A percentile compares a stretch with the other conserved stretches of the same genome.
Evolutionary conservation across 2,329 filamentous ascomycete species (phyloP).

Genomic region (Tolypocladium ophioglossoides): DNA sequence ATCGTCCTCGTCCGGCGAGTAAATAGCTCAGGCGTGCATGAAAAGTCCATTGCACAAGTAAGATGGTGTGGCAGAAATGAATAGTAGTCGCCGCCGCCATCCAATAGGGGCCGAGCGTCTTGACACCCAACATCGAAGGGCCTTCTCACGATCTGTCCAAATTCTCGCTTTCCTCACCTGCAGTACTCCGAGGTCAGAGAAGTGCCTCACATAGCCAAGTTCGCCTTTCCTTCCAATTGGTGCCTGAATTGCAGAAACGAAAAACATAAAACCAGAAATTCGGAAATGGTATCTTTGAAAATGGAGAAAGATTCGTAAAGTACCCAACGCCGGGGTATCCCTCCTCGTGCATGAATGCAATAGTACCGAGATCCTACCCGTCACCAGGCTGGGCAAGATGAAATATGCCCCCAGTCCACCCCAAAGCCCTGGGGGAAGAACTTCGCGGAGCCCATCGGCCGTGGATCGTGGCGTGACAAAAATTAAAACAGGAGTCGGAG

Average conservation of each 20-base stretch:
- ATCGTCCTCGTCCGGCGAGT: background rate
- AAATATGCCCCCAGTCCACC: background rate
- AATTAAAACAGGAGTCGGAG: conserved; percentile 2
- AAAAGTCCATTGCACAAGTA: background rate
- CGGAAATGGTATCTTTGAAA: background rate
- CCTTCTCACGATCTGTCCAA: background rate
- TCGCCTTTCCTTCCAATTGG: background rate
- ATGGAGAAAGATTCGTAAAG: background rate
- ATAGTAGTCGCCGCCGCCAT: background rate
- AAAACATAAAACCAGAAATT: background rate
- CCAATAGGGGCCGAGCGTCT: background rate
- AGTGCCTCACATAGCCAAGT: background rate
- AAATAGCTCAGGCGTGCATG: background rate
- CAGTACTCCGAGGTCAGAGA: no score
- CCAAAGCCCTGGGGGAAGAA: background rate
- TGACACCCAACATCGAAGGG: background rate
- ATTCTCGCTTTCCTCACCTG: background rate
- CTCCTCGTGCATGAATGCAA: background rate
- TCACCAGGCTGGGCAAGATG: background rate
- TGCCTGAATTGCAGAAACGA: background rate
- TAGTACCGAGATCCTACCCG: background rate
- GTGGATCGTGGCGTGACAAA: background rate
- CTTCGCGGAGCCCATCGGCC: background rate
- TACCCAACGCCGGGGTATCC: conserved; percentile 1
- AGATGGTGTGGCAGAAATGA: background rate